Percentiles rank a stretch among this genome's conserved stretches.
Conservation (phyloP, 129 eudicot species). For the Kitagawia praeruptora region DNA sequence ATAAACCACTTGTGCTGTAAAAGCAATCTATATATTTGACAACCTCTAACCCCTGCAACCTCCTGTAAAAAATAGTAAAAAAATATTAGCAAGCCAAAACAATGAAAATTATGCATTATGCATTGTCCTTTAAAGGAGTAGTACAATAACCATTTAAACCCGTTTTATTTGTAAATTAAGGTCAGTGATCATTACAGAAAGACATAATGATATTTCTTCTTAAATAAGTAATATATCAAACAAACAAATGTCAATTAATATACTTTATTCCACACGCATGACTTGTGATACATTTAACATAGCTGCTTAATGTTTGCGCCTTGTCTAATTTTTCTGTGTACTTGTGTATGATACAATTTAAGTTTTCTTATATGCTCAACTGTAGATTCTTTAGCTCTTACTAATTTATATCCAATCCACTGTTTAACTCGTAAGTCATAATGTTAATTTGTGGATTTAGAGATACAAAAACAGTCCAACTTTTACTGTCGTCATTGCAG, state of each 20-base stretch:
- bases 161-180: constrained; percentile 14
- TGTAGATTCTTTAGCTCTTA: background rate
- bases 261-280: background rate
- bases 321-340: background rate
- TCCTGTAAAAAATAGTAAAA: background rate
- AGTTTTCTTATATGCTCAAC: background rate
- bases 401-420: background rate
- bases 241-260: background rate
- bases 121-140: background rate
- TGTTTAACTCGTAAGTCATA: background rate
- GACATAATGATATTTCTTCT: background rate
- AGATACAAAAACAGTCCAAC: background rate
- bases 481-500: background rate
- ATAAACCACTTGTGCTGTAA: background rate
- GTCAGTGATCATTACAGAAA: background rate
- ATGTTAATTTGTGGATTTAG: background rate
- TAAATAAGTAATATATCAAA: background rate
- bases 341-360: background rate
- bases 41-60: constrained; percentile 24
- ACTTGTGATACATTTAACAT: background rate
- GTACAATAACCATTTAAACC: constrained; percentile 36
- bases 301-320: background rate
- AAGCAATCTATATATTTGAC: background rate
- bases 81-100: constrained; percentile 9
- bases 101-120: background rate